phyloP scores from a whole-genome alignment of 805 yeast genomes.

The Nakazawaea holstii region DNA sequence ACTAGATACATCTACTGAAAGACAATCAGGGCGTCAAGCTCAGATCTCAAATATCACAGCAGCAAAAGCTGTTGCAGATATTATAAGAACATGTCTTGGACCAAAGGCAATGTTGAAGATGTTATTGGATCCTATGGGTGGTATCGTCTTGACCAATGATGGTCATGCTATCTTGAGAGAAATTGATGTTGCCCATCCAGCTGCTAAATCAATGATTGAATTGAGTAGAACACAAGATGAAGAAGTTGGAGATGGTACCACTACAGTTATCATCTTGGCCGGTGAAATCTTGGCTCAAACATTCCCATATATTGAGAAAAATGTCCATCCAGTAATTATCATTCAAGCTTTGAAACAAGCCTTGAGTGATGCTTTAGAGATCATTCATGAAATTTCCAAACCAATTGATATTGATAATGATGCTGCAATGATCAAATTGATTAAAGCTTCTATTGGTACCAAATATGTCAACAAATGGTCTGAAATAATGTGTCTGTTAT shows the following conservation, averaged over 20 bases:
- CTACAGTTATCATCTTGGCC: slow-evolving; percentile 93
- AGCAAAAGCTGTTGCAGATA: slow-evolving; percentile 98
- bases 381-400: slow-evolving; percentile 75
- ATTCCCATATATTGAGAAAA: slow-evolving; percentile 89
- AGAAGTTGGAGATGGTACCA: slow-evolving; percentile 98
- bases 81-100: slow-evolving; percentile 95
- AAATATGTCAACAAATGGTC: slow-evolving; percentile 92
- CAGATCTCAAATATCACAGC: slow-evolving; percentile 96
- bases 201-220: slow-evolving; percentile 98
- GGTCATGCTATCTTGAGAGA: slow-evolving; percentile 98
- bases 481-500: slow-evolving; percentile 81
- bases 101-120: slow-evolving; percentile 99
- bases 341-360: slow-evolving; percentile 93
- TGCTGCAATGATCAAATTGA: slow-evolving; percentile 77
- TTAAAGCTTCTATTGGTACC: slow-evolving; percentile 91
- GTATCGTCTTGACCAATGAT: slow-evolving; percentile 94
- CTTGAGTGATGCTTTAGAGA: slow-evolving; percentile 80
- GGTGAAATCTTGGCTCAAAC: slow-evolving; percentile 96
- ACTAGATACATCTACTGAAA: slow-evolving; percentile 72
- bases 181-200: slow-evolving; percentile 97
- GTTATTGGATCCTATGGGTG: slow-evolving; percentile 96
- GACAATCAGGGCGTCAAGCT: slow-evolving; percentile 96
- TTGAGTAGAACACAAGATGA: slow-evolving; percentile 96
- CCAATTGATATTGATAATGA: slow-evolving; percentile 85
- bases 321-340: slow-evolving; percentile 94